Evolutionary conservation across 208 protist genomes (phyloP), one percentile per base, ranked within the genome.

Genomic region (Leishmania gerbilli): DNA sequence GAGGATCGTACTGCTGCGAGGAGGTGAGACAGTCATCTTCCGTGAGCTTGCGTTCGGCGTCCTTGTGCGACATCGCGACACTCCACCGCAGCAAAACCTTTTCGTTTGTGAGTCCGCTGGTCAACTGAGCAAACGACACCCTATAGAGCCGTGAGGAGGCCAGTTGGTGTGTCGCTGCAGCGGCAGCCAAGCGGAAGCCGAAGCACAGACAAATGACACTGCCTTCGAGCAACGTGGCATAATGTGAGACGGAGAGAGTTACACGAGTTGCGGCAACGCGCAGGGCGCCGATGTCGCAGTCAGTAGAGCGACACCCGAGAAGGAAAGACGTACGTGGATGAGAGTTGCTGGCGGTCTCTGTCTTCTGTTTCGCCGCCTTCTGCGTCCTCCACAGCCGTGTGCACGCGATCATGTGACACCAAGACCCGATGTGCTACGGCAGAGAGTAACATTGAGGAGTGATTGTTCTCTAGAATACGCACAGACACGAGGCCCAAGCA

Each of bases 1-100:
- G 82, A 1, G 88, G 79, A 74, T 97, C 93, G 77, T 96, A 96
- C 86, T 98, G 93, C 42, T 87, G 83, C 1, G 92, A 87, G 15
- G 80, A 69, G 8, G 62, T 75, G 31, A 90, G 79, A 15, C 96
- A 75, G 19, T 84, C 72, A 2, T 81, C 82, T 72, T 94, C 91
- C 13, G 85, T 96, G 1, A 92, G 69, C 8, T 15, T 79, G 56
- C 51, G 80, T 37, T 31, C 71, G 24, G 40, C 56, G 0, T 31
- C 19, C 1, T 47, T 42, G 11, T 62, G 34, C 40, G 19, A 67
- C 31, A 74, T 76, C 45, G n/a, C 21, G 27, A 13, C n/a, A 15
- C 34, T 8, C 5, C 21, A 27, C 19, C 17, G 6, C 3, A 31
- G 5, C 7, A 5, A 27, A 31, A 7, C 9, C 21, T 49, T 49